These are phyloP conservation scores for Zasmidium cellare DNA, from an alignment of 2,329 filamentous ascomycete genomes.

Conservation along the genomic window DNA sequence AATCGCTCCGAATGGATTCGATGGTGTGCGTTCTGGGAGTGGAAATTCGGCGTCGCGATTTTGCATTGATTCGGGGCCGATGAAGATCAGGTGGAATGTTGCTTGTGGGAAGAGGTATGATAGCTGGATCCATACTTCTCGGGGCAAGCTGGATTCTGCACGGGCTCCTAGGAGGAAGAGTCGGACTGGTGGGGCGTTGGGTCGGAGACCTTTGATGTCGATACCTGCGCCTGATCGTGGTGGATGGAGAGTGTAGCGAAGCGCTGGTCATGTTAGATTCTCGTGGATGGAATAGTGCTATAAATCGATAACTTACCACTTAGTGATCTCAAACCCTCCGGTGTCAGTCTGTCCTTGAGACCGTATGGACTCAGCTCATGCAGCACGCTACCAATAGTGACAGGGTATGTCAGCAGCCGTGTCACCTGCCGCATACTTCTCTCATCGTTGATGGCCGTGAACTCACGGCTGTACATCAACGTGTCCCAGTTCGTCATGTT, in stretches of 20 bases:
- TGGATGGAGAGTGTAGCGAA: slow-evolving; percentile 92
- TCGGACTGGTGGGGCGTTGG: slow-evolving; percentile 83
- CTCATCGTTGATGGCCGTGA: slow-evolving; percentile 86
- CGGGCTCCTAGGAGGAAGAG: slow-evolving; percentile 92
- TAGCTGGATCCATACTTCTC: slow-evolving; percentile 91
- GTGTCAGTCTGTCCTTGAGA: slow-evolving; percentile 75
- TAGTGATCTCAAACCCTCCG: slow-evolving; percentile 89
- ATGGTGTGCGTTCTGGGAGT: slow-evolving; percentile 77
- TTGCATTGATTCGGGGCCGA: slow-evolving; percentile 92
- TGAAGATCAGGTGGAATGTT: slow-evolving; percentile 88
- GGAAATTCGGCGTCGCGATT: slow-evolving; percentile 94
- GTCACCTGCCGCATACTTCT: slow-evolving; percentile 91
- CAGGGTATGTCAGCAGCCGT: slow-evolving; percentile 85
- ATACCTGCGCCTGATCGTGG: slow-evolving; percentile 73
- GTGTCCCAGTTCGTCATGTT: slow-evolving; percentile 99
- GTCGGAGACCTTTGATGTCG: slow-evolving; percentile 74
- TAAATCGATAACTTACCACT: slow-evolving; percentile 64
- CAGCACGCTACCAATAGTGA: slow-evolving; percentile 86
- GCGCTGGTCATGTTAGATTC: slow-evolving; percentile 54
- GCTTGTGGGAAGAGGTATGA: slow-evolving; percentile 92
- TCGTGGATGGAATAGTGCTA: not conserved
- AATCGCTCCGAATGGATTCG: slow-evolving; percentile 90
- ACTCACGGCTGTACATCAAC: slow-evolving; percentile 88
- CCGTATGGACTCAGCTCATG: slow-evolving; percentile 94
- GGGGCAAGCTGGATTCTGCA: slow-evolving; percentile 93